A percentile compares a stretch with the other conserved stretches of the same genome.
Conservation (phyloP, 192 early-diverging fungal species). For the Helicostylum pulchrum region DNA sequence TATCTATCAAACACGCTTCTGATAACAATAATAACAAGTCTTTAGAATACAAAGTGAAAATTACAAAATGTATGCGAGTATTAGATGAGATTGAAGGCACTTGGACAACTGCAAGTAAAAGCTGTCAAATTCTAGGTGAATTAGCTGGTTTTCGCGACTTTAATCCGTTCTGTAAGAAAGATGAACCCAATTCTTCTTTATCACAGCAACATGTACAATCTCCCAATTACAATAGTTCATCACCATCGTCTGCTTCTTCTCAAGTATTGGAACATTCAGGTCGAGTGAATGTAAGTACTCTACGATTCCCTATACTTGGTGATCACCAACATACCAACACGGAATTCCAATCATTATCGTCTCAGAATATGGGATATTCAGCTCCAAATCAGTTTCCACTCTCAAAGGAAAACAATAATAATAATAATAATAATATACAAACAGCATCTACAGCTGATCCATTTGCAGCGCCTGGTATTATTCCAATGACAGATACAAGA, state of each 20-base stretch:
- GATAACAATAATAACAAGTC: background rate
- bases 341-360: background rate
- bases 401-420: background rate
- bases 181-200: no score
- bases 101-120: constrained; percentile 24
- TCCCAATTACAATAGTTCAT: background rate
- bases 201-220: background rate
- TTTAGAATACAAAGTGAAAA: constrained; percentile 13
- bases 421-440: background rate
- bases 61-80: constrained; percentile 21
- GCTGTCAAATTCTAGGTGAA: constrained; percentile 26
- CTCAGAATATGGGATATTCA: background rate
- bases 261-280: background rate
- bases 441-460: constrained; percentile 20
- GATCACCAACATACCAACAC: background rate
- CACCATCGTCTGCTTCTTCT: background rate
- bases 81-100: constrained; percentile 23
- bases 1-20: background rate
- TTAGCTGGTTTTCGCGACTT: constrained; percentile 17
- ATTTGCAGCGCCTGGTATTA: constrained; percentile 31
- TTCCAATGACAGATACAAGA: background rate
- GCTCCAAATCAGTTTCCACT: no score
- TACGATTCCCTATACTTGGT: background rate
- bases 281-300: background rate
- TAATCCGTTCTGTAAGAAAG: no score